Base-by-base conservation (phyloP, 192 early-diverging fungal species). In the Diversispora epigaea region DNA sequence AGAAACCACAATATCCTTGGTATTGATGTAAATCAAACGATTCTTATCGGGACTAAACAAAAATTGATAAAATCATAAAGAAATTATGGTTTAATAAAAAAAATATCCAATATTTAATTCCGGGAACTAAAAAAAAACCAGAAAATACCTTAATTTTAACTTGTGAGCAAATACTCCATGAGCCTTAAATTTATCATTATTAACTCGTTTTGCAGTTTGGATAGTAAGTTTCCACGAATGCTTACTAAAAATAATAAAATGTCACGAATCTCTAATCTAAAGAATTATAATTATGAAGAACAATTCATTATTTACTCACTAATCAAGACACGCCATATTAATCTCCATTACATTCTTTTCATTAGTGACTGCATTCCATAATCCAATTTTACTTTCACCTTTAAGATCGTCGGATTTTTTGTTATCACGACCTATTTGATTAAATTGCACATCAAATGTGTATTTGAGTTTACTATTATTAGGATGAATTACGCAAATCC, bases 171-270 rank as follows among this genome's bases (percentile, higher is more conserved):
- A 79, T 22, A 72, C 14, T 14, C 79, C 75, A 41, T 80, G 81
- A 10, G 83, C 73, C 0, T 69, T 75, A 52, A 82, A 49, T 12
- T 52, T 66, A 6, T 52, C 60, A 45, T 80, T 77, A 11, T 68
- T 32, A 17, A 84, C 8, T 6, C 75, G 67, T 68, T 76, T 80
- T 0, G 81, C 79, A 4, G 67, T 69, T 56, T 84, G 47, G 0
- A 84, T 22, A 21, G 52, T 66, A 14, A 80, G 40, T 32, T 78
- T 77, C 83, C 83, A 84, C 2, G 83, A 81, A 68, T 82, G 79
- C 15, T 75, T 62, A 43, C 77, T 79, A 61, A 66, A 73, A 75
- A 50, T 39, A 71, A 73, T 41, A 57, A 14, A 58, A 43, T 25
- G 6, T 8, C 39, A 10, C 14, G 41, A 11, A 32, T 17, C 54